Evolutionary conservation across 2,329 filamentous ascomycete genomes (phyloP).

Genomic region (Ceratocystis huliohia): DNA sequence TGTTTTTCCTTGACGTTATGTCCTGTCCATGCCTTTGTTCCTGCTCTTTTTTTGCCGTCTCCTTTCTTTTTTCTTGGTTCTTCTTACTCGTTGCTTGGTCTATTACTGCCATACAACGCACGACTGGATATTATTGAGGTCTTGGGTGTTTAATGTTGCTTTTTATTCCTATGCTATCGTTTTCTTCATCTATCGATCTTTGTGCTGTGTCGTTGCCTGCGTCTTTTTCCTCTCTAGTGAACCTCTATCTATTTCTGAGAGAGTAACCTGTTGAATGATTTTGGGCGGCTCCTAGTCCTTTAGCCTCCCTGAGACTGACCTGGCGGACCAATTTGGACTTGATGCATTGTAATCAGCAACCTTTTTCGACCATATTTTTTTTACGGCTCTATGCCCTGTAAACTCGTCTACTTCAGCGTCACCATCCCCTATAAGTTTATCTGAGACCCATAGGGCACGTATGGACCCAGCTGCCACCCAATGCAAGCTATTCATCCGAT

Average conservation of each 20-base stretch:
- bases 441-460: background rate
- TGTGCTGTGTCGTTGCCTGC: background rate
- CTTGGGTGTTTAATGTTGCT: conserved; percentile 16
- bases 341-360: background rate
- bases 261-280: too few species aligned
- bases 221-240: too few species aligned
- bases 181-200: background rate
- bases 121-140: conserved; percentile 13
- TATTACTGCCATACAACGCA: conserved; percentile 8
- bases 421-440: background rate
- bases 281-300: background rate
- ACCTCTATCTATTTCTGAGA: too few species aligned
- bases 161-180: conserved; percentile 11
- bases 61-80: conserved; percentile 12
- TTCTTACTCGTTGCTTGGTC: conserved; percentile 11
- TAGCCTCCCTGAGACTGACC: too few species aligned
- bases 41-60: conserved; percentile 1
- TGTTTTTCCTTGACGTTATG: conserved; percentile 10
- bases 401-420: background rate
- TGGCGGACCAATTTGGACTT: too few species aligned
- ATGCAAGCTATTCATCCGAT: conserved; percentile 30
- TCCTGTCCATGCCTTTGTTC: conserved; percentile 3
- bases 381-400: background rate
- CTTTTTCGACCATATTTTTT: background rate
- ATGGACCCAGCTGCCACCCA: background rate